Evolutionary conservation across 2,329 filamentous ascomycete genomes (phyloP).

Genomic region (Phaeoacremonium minimum): DNA sequence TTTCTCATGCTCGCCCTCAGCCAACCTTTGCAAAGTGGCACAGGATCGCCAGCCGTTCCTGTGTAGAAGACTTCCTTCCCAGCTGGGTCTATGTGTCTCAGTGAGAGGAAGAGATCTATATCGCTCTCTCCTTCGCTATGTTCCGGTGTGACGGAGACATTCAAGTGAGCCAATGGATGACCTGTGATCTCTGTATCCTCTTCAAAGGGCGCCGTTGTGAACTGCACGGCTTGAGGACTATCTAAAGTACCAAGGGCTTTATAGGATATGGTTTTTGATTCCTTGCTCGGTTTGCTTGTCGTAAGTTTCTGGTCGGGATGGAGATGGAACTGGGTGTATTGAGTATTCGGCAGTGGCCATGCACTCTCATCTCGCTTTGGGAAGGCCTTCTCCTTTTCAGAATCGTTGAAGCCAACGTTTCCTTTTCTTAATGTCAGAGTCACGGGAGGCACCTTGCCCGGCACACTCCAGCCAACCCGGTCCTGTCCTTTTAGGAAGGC

Average conservation of each 20-base stretch:
- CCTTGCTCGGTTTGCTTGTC: constrained; percentile 19
- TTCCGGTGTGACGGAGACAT: constrained; percentile 57
- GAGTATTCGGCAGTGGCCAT: constrained; percentile 64
- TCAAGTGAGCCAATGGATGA: constrained; percentile 60
- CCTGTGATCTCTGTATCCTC: constrained; percentile 66
- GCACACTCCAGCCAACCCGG: constrained; percentile 51
- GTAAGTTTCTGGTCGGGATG: constrained; percentile 39
- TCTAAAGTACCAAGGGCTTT: constrained; percentile 54
- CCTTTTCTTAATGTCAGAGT: constrained; percentile 60
- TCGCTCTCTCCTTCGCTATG: constrained; percentile 37
- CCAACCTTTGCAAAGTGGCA: constrained; percentile 63
- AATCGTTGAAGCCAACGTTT: constrained; percentile 62
- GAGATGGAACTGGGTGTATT: constrained; percentile 59
- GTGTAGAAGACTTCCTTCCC: constrained; percentile 61
- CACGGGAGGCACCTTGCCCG: constrained; percentile 56
- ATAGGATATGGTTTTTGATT: constrained; percentile 45
- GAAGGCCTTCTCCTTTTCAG: constrained; percentile 54
- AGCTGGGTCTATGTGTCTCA: constrained; percentile 50
- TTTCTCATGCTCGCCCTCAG: constrained; percentile 54
- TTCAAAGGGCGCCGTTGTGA: constrained; percentile 53
- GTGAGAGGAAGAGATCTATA: constrained; percentile 61
- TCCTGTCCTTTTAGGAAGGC: constrained; percentile 69
- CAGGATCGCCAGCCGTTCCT: constrained; percentile 59
- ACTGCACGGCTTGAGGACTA: constrained; percentile 49
- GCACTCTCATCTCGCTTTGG: constrained; percentile 50